phyloP scores from a whole-genome alignment of 2,329 filamentous ascomycete species.

The Colletotrichum aenigma region DNA sequence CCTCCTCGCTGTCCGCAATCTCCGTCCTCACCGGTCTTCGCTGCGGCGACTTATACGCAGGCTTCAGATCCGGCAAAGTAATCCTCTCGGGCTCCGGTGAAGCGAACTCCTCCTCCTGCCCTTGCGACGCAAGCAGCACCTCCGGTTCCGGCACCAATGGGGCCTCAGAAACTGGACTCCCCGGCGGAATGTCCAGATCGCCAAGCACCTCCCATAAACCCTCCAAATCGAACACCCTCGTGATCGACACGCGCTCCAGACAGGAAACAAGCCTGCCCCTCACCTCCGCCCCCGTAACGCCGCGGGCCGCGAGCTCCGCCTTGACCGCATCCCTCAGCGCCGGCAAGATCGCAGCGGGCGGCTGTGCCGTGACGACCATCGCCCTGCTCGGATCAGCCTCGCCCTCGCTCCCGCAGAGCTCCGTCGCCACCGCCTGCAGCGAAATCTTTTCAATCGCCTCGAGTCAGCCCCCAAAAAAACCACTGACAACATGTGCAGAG shows the following conservation, averaged over 20 bases:
- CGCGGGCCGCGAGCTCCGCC: conserved; percentile 32
- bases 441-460: conserved; percentile 39
- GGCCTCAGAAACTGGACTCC: neutral
- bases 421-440: conserved; percentile 49
- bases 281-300: conserved; percentile 14
- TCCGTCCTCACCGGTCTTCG: conserved; percentile 24
- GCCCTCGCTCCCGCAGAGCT: conserved; percentile 35
- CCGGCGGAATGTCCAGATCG: conserved; percentile 44
- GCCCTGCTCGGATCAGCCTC: conserved; percentile 28
- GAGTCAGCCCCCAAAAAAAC: neutral
- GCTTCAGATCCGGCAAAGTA: conserved; percentile 4
- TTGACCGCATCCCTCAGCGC: conserved; percentile 44
- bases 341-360: conserved; percentile 43
- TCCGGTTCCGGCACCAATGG: neutral
- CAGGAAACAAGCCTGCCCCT: conserved; percentile 33
- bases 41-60: neutral
- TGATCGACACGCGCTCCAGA: conserved; percentile 57
- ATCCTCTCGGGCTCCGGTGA: neutral
- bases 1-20: conserved; percentile 45
- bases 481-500: neutral
- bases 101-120: neutral
- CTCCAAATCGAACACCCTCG: conserved; percentile 62
- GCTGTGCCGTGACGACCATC: conserved; percentile 54
- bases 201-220: conserved; percentile 61
- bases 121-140: neutral